Conservation (phyloP, 2,329 filamentous ascomycete genomes). For the Aspergillus glaucus region DNA sequence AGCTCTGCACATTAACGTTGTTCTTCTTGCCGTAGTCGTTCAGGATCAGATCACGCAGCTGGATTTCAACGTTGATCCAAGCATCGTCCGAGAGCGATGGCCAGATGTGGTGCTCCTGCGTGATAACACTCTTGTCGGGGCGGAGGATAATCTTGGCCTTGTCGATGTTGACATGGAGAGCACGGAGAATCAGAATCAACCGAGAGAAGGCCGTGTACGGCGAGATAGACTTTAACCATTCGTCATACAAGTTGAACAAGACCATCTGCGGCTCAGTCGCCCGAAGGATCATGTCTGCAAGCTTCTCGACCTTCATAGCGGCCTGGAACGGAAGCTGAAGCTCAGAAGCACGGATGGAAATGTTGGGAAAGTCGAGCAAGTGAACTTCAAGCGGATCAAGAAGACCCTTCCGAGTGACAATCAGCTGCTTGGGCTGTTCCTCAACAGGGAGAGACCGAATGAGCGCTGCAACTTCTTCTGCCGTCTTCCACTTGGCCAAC, state of each 20-base stretch:
- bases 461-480: conserved; percentile 96
- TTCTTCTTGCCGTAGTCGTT: conserved; percentile 99
- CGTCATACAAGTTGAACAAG: conserved; percentile 96
- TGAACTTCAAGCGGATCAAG: conserved; percentile 96
- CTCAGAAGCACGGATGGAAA: conserved; percentile 95
- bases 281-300: conserved; percentile 96
- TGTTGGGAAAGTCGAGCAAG: conserved; percentile 96
- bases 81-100: conserved; percentile 88
- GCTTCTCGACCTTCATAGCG: conserved; percentile 99
- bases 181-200: conserved; percentile 85
- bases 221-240: conserved; percentile 97
- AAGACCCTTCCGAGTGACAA: conserved; percentile 94
- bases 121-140: conserved; percentile 96
- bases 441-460: conserved; percentile 94
- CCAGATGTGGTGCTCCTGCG: conserved; percentile 98
- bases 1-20: conserved; percentile 95
- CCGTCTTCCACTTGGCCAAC: conserved; percentile 98
- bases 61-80: conserved; percentile 99
- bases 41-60: conserved; percentile 87
- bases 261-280: conserved; percentile 99
- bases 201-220: conserved; percentile 98
- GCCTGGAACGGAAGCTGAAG: conserved; percentile 97
- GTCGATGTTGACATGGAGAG: conserved; percentile 94
- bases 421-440: conserved; percentile 97
- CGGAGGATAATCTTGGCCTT: conserved; percentile 94